These are phyloP conservation scores for Artomyces pyxidatus DNA, from an alignment of 768 basidiomycete species.

Conservation along the genomic window DNA sequence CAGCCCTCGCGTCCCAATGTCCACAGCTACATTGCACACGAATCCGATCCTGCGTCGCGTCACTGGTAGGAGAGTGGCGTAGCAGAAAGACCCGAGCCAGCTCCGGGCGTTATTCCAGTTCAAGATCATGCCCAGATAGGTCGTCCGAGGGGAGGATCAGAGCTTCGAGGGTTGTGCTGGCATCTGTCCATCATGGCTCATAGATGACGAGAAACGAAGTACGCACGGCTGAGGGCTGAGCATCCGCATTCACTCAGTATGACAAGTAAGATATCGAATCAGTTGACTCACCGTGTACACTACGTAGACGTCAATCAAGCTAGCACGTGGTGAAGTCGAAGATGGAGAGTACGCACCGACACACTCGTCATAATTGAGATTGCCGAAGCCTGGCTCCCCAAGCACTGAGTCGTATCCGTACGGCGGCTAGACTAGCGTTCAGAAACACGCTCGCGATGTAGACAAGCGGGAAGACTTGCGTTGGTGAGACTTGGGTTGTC, in stretches of 20 bases:
- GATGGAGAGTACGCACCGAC: conserved; percentile 15
- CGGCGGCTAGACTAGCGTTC: conserved; percentile 15
- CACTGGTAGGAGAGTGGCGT: no score
- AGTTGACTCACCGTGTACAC: conserved; percentile 17
- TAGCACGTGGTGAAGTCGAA: not conserved
- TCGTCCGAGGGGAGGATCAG: no score
- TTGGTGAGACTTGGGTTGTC: conserved; percentile 11
- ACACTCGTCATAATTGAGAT: conserved; percentile 21
- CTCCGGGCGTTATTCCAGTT: no score
- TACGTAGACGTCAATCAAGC: not conserved
- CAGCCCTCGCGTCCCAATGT: no score
- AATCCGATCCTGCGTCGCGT: no score
- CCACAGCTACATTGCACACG: no score
- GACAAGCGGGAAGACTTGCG: conserved; percentile 4
- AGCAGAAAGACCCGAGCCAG: no score
- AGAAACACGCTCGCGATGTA: not conserved
- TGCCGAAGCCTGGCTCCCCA: conserved; percentile 19
- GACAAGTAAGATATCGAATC: not conserved
- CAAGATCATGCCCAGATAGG: no score
- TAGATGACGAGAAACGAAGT: conserved; percentile 18
- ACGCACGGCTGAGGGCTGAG: conserved; percentile 20
- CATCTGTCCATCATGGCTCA: no score
- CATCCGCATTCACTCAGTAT: not conserved
- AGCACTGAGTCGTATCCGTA: conserved; percentile 18
- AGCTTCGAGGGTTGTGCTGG: no score